Percentiles rank a stretch among this genome's conserved stretches.
Conservation (phyloP, 495 filamentous ascomycete species). For the Cercophora scortea region DNA sequence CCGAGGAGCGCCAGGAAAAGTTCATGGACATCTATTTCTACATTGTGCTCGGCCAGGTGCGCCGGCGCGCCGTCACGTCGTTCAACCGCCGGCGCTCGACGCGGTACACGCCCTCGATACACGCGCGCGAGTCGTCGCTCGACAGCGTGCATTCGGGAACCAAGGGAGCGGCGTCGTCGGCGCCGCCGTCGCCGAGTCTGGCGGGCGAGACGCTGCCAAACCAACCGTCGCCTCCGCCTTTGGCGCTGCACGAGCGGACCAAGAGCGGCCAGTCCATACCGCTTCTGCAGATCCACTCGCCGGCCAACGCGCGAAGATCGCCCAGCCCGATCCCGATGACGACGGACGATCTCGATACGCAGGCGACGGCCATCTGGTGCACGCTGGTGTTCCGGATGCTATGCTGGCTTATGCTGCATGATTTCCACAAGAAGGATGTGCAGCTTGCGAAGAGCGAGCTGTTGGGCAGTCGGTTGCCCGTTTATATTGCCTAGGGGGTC, state of each 20-base stretch:
- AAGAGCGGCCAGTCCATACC: slow-evolving; percentile 5
- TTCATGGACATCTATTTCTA: slow-evolving; percentile 38
- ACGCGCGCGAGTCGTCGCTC: slow-evolving; percentile 1
- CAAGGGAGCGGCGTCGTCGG: neutral
- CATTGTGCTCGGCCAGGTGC: slow-evolving; percentile 24
- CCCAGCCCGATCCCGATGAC: neutral
- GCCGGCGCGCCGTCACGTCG: slow-evolving; percentile 15
- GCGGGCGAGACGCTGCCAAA: neutral
- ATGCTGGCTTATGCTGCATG: slow-evolving; percentile 44
- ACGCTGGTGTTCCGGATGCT: slow-evolving; percentile 44
- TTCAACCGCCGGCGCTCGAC: slow-evolving; percentile 12
- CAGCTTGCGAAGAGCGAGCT: slow-evolving; percentile 40
- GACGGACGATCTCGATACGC: slow-evolving; percentile 3
- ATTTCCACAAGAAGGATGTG: slow-evolving; percentile 41
- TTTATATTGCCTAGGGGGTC: slow-evolving; percentile 26
- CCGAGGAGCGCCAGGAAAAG: slow-evolving; percentile 30
- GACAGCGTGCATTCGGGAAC: slow-evolving; percentile 5
- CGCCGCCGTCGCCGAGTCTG: neutral
- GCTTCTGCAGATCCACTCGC: neutral
- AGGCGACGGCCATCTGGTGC: slow-evolving; percentile 33
- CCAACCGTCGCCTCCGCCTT: neutral
- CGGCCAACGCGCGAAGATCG: neutral
- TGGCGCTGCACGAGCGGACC: slow-evolving; percentile 1
- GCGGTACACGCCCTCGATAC: slow-evolving; percentile 14
- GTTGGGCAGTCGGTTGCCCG: slow-evolving; percentile 39